These are phyloP conservation scores for Endotrypanum monterogeii DNA, from an alignment of 208 protist genomes.

Conservation along the genomic window DNA sequence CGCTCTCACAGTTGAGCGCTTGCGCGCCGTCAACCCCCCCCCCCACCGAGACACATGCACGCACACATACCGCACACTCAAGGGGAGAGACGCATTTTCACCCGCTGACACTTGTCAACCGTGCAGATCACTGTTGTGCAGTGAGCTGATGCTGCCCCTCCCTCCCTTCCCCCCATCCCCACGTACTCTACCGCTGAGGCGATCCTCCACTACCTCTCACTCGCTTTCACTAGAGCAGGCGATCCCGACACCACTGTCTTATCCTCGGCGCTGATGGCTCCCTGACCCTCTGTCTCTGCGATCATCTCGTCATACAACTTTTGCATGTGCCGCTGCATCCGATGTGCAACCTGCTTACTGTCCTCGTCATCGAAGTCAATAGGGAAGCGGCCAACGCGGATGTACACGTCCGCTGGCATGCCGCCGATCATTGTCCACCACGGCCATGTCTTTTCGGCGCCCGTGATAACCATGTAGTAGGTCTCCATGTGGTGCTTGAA, in stretches of 20 bases:
- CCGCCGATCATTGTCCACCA: conserved; percentile 43
- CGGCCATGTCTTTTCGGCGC: conserved; percentile 66
- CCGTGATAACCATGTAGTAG: conserved; percentile 57
- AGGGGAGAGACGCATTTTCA: too few species aligned
- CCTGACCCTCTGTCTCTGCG: conserved; percentile 10
- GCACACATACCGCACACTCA: too few species aligned
- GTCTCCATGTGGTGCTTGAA: conserved; percentile 55
- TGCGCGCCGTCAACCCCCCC: too few species aligned
- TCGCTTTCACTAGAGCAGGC: not conserved
- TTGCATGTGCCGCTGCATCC: conserved; percentile 57
- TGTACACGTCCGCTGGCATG: conserved; percentile 47
- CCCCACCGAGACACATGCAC: too few species aligned
- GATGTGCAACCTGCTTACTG: conserved; percentile 37
- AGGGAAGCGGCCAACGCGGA: conserved; percentile 33
- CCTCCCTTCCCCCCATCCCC: too few species aligned
- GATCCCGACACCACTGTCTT: conserved; percentile 1
- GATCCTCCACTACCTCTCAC: conserved; percentile 3
- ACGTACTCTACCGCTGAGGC: too few species aligned
- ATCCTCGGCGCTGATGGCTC: conserved; percentile 14
- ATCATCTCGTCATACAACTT: conserved; percentile 40
- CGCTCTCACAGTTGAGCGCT: too few species aligned
- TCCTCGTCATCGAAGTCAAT: conserved; percentile 50
- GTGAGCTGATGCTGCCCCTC: too few species aligned
- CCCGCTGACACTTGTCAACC: too few species aligned
- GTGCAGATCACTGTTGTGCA: too few species aligned